Percentiles rank a stretch among this genome's conserved stretches.
Conservation (phyloP, 768 basidiomycete species). For the Tricholoma hemisulphureum region DNA sequence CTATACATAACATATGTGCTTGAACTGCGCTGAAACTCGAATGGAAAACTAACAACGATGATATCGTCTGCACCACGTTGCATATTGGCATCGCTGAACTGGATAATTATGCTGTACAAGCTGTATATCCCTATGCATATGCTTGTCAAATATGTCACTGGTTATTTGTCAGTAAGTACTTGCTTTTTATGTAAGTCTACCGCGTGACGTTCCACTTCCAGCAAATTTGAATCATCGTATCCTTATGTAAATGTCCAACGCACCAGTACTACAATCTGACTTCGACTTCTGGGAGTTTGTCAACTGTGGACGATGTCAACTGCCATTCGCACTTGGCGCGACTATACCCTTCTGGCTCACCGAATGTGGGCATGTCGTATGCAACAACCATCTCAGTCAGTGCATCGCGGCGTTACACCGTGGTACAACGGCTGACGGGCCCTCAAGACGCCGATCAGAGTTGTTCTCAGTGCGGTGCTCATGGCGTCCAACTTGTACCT, state of each 20-base stretch:
- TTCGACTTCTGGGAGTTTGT: conserved; percentile 84
- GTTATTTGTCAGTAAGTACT: too few species aligned
- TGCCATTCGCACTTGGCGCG: conserved; percentile 58
- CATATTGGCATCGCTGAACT: too few species aligned
- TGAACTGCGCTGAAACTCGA: too few species aligned
- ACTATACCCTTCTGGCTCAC: conserved; percentile 84
- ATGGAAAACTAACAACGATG: too few species aligned
- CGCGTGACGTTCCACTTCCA: too few species aligned
- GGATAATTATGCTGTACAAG: too few species aligned
- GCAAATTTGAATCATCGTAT: too few species aligned
- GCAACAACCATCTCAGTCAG: conserved; percentile 82
- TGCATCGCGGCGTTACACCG: conserved; percentile 2
- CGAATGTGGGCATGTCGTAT: conserved; percentile 83
- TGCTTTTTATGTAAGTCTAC: too few species aligned
- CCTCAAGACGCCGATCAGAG: conserved; percentile 65
- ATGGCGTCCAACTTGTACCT: conserved; percentile 65
- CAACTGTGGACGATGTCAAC: conserved; percentile 64
- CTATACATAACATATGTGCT: too few species aligned
- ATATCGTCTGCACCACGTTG: too few species aligned
- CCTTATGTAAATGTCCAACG: conserved; percentile 48
- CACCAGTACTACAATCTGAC: conserved; percentile 32
- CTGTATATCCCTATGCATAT: too few species aligned
- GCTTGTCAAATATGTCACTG: too few species aligned
- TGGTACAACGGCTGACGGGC: background rate
- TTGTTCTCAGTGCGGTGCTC: conserved; percentile 66